Conservation (phyloP, 192 early-diverging fungal species). For the Backusella macrospora region DNA sequence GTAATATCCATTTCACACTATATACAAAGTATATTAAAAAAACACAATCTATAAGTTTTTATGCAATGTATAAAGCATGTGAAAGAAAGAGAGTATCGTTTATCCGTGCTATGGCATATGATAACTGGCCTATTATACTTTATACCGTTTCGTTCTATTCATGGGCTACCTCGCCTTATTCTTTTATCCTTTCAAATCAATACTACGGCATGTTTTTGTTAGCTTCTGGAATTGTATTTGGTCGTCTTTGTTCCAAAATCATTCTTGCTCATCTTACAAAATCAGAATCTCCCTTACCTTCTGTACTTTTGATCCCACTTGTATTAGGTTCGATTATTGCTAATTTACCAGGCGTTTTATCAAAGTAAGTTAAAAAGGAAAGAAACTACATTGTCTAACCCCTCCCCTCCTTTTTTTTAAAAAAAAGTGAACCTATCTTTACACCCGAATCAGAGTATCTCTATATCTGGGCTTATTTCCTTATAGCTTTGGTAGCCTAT, state of each 20-base stretch:
- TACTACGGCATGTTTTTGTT: slow-evolving; percentile 76
- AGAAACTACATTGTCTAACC: not conserved
- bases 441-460: slow-evolving; percentile 63
- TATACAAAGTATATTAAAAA: no score
- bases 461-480: slow-evolving; percentile 71
- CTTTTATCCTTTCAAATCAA: slow-evolving; percentile 64
- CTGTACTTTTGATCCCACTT: slow-evolving; percentile 75
- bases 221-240: slow-evolving; percentile 78
- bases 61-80: slow-evolving; percentile 44
- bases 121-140: slow-evolving; percentile 65
- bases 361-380: slow-evolving; percentile 47
- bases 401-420: slow-evolving; percentile 14
- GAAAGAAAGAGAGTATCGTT: slow-evolving; percentile 64
- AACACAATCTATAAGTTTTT: slow-evolving; percentile 23
- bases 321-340: slow-evolving; percentile 68
- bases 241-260: slow-evolving; percentile 85
- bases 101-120: slow-evolving; percentile 51
- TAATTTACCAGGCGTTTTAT: slow-evolving; percentile 59
- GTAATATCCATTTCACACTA: not conserved
- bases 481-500: slow-evolving; percentile 76
- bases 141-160: slow-evolving; percentile 65
- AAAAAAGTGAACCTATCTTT: slow-evolving; percentile 63
- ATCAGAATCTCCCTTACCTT: slow-evolving; percentile 80
- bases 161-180: slow-evolving; percentile 72
- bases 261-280: slow-evolving; percentile 91